A percentile compares a stretch with the other conserved stretches of the same genome.
Conservation (phyloP, 257 asterid genomes). For the Eucommia ulmoides region DNA sequence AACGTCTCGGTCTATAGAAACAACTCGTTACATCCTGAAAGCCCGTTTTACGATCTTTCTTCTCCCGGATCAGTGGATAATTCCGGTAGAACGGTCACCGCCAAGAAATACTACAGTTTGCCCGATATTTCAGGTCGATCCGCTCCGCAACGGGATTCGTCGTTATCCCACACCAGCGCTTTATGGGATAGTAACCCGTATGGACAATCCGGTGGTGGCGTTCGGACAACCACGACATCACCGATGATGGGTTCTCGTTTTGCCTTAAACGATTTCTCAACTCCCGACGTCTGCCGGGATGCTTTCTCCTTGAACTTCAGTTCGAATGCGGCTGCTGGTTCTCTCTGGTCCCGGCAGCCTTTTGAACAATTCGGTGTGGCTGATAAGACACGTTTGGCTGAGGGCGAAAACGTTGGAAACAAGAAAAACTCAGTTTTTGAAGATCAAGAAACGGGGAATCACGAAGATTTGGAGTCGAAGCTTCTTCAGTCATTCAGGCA, state of each 20-base stretch:
- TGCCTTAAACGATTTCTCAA: constrained; percentile 38
- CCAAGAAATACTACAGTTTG: constrained; percentile 72
- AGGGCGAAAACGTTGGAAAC: constrained; percentile 9
- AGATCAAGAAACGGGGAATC: constrained; percentile 33
- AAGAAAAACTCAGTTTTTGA: background rate
- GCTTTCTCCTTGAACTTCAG: constrained; percentile 38
- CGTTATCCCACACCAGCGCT: constrained; percentile 23
- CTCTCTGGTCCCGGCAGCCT: constrained; percentile 86
- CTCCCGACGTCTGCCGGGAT: constrained; percentile 47
- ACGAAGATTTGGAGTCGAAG: constrained; percentile 52
- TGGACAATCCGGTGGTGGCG: constrained; percentile 30
- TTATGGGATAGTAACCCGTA: constrained; percentile 32
- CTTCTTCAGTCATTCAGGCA: constrained; percentile 82
- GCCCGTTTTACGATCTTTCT: constrained; percentile 29
- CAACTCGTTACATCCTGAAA: constrained; percentile 51
- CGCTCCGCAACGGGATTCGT: constrained; percentile 38
- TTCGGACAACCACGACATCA: constrained; percentile 19
- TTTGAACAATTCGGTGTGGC: constrained; percentile 89
- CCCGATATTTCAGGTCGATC: constrained; percentile 84
- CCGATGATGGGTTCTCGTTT: constrained; percentile 35
- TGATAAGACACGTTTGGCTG: constrained; percentile 26
- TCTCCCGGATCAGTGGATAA: constrained; percentile 40
- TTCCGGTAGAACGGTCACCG: constrained; percentile 23
- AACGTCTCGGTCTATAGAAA: constrained; percentile 62
- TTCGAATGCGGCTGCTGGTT: constrained; percentile 40